A percentile compares a stretch with the other conserved stretches of the same genome.
phyloP scores from a whole-genome alignment of 495 filamentous ascomycete species.

The Neurospora tetraspora region DNA sequence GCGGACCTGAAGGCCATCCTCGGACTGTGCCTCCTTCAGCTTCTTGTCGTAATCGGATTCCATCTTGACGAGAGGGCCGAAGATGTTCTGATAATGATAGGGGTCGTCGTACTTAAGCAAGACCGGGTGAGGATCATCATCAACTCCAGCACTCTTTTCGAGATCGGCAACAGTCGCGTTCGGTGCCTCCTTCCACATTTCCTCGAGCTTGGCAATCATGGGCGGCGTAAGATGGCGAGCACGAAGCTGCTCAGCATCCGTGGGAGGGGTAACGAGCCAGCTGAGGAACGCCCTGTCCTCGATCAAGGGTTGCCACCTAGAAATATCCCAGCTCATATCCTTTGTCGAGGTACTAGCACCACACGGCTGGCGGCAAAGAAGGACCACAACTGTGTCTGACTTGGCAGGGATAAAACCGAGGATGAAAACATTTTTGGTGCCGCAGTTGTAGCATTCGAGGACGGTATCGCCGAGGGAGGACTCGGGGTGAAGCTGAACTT shows the following conservation, averaged over 20 bases:
- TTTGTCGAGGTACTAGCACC: slow-evolving; percentile 92
- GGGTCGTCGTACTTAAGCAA: slow-evolving; percentile 94
- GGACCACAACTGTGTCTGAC: slow-evolving; percentile 94
- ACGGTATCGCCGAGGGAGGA: slow-evolving; percentile 96
- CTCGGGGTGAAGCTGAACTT: slow-evolving; percentile 90
- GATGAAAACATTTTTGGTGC: slow-evolving; percentile 98
- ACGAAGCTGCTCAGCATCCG: slow-evolving; percentile 91
- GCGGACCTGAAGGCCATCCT: slow-evolving; percentile 84
- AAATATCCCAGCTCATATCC: slow-evolving; percentile 99
- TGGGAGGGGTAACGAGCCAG: slow-evolving; percentile 85
- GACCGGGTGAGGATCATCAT: slow-evolving; percentile 91
- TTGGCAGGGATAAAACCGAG: slow-evolving; percentile 99
- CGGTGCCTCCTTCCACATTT: slow-evolving; percentile 97
- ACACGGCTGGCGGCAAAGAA: slow-evolving; percentile 94
- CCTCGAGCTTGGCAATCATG: slow-evolving; percentile 93
- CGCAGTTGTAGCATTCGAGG: slow-evolving; percentile 98
- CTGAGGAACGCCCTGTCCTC: slow-evolving; percentile 91
- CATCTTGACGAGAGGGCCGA: slow-evolving; percentile 96
- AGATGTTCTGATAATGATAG: slow-evolving; percentile 98
- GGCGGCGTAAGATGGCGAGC: slow-evolving; percentile 90
- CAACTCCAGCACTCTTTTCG: slow-evolving; percentile 85
- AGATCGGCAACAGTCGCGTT: slow-evolving; percentile 83
- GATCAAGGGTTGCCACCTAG: slow-evolving; percentile 94
- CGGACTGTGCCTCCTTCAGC: slow-evolving; percentile 94
- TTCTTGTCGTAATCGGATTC: slow-evolving; percentile 99